Conservation (phyloP, 345 rosid genomes). For the Arabidopsis suecica region DNA sequence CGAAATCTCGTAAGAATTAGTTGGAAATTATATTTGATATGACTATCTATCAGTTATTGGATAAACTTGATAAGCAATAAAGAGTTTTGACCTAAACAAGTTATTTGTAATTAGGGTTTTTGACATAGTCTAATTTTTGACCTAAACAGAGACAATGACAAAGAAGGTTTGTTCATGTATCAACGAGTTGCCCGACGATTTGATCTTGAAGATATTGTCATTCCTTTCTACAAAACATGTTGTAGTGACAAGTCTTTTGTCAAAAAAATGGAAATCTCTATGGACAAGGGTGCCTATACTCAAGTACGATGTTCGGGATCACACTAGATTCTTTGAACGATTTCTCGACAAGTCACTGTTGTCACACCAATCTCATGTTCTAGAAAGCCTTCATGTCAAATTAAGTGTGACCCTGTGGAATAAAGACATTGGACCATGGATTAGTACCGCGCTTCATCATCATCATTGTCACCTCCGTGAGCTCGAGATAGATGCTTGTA, state of each 20-base stretch:
- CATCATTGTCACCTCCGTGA: conserved; percentile 19
- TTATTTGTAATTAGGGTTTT: not conserved
- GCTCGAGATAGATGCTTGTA: not conserved
- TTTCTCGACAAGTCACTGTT: not conserved
- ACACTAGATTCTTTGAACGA: not conserved
- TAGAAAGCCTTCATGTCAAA: not conserved
- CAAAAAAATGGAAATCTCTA: not conserved
- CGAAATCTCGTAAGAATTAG: not conserved
- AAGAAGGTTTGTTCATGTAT: not conserved
- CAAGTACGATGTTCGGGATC: not conserved
- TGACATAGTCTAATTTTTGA: not conserved
- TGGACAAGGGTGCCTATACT: not conserved
- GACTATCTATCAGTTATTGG: not conserved
- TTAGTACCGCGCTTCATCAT: conserved; percentile 5
- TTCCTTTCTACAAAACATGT: not conserved
- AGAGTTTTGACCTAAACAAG: not conserved
- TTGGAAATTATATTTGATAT: not conserved
- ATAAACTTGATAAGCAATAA: not conserved
- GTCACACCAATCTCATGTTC: not conserved
- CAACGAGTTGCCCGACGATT: not conserved
- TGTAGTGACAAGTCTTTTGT: not conserved
- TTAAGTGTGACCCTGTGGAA: not conserved
- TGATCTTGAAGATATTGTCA: not conserved
- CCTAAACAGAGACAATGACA: not conserved
- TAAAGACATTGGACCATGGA: conserved; percentile 3